A percentile compares a stretch with the other conserved stretches of the same genome.
Evolutionary conservation across 805 yeast genomes (phyloP).

Genomic region (Sugiyamaella valdiviana): DNA sequence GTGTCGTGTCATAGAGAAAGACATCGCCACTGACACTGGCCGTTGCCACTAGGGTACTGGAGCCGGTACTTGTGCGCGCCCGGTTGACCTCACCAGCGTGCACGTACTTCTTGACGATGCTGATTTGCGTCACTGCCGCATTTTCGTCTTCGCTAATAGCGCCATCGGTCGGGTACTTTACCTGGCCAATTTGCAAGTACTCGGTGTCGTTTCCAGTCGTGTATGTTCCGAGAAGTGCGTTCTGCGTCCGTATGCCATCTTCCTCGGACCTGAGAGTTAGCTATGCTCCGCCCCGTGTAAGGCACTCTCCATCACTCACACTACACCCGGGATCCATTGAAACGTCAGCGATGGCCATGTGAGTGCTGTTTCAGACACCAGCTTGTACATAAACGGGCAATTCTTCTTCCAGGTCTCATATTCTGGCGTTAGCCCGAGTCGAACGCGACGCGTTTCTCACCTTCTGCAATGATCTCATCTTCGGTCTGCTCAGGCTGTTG

Average conservation of each 20-base stretch:
- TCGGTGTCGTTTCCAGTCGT: slow-evolving; percentile 21
- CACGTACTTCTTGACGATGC: slow-evolving; percentile 44
- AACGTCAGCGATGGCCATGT: slow-evolving; percentile 68
- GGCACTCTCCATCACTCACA: slow-evolving; percentile 8
- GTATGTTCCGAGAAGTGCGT: slow-evolving; percentile 17
- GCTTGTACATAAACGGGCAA: slow-evolving; percentile 69
- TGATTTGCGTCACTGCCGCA: background rate
- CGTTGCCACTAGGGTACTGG: slow-evolving; percentile 45
- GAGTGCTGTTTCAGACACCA: slow-evolving; percentile 60
- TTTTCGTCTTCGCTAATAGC: background rate
- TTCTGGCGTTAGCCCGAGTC: slow-evolving; percentile 17
- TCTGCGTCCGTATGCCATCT: slow-evolving; percentile 13
- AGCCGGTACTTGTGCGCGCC: slow-evolving; percentile 48
- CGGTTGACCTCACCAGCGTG: slow-evolving; percentile 65
- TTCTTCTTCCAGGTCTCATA: slow-evolving; percentile 72
- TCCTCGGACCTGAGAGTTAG: background rate
- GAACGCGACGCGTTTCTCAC: background rate
- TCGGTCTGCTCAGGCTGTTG: background rate
- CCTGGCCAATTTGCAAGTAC: slow-evolving; percentile 16
- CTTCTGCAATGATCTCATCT: slow-evolving; percentile 2
- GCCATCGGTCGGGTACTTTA: slow-evolving; percentile 14
- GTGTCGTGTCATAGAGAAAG: slow-evolving; percentile 25
- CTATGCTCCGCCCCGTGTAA: too few relatives aligned
- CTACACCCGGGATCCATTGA: slow-evolving; percentile 54
- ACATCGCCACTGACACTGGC: slow-evolving; percentile 40